Conservation (phyloP, 805 yeast species). For the Candida parachauliodes region DNA sequence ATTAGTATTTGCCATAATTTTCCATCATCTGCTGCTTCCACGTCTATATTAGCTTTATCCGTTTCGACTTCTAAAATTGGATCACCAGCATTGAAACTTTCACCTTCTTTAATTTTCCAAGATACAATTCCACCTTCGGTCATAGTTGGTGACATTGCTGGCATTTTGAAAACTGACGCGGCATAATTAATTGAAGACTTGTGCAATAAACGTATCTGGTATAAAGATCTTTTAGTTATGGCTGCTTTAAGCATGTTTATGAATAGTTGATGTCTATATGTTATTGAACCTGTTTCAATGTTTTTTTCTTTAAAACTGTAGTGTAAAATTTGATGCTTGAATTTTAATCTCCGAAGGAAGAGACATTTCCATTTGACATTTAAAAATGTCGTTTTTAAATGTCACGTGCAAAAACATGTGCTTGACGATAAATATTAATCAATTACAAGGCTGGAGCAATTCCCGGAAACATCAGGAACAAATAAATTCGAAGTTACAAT, state of each 20-base stretch:
- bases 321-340: conserved; percentile 1
- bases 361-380: conserved; percentile 4
- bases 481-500: too few species aligned
- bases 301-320: not conserved
- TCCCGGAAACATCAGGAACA: conserved; percentile 1
- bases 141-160: conserved; percentile 99
- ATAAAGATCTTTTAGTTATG: conserved; percentile 5
- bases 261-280: not conserved
- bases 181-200: conserved; percentile 16
- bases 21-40: conserved; percentile 92
- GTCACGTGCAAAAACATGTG: conserved; percentile 2
- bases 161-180: conserved; percentile 72
- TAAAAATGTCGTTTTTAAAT: not conserved
- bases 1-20: conserved; percentile 68
- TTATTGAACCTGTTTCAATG: not conserved
- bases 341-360: conserved; percentile 5
- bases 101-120: conserved; percentile 80
- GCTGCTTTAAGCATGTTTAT: conserved; percentile 8
- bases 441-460: not conserved
- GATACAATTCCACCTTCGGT: conserved; percentile 87
- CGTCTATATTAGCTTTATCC: conserved; percentile 79
- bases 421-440: not conserved
- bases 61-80: conserved; percentile 79
- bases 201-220: conserved; percentile 7
- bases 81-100: conserved; percentile 76